These are phyloP conservation scores for Teunomyces funiuensis DNA, from an alignment of 805 yeast genomes.

Conservation along the genomic window DNA sequence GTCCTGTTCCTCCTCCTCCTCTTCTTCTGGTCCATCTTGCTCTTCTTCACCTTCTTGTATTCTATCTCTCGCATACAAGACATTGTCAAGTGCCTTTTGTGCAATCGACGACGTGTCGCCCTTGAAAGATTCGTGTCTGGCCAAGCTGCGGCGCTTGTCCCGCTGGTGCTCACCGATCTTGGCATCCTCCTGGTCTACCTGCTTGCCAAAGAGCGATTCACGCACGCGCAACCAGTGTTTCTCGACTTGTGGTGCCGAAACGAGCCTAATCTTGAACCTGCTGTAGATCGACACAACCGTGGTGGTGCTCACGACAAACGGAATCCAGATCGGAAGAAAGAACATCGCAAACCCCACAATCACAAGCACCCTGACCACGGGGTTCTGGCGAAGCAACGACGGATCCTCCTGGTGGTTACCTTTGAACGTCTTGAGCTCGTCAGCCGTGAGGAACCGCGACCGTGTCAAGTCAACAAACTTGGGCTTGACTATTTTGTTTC, in stretches of 20 bases:
- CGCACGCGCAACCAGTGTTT: constrained; percentile 36
- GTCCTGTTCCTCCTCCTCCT: constrained; percentile 12
- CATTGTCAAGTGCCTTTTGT: constrained; percentile 34
- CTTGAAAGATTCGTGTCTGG: constrained; percentile 36
- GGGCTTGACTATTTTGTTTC: constrained; percentile 40
- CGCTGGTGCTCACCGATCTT: constrained; percentile 31
- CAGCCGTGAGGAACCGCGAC: constrained; percentile 19
- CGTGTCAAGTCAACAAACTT: constrained; percentile 51
- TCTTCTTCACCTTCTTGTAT: constrained; percentile 6
- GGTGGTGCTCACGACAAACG: constrained; percentile 39
- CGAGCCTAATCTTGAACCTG: constrained; percentile 33
- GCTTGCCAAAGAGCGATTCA: constrained; percentile 30
- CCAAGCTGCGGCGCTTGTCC: constrained; percentile 23
- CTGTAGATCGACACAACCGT: constrained; percentile 40
- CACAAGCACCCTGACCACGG: constrained; percentile 22
- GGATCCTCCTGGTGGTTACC: constrained; percentile 39
- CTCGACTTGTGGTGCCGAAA: constrained; percentile 22
- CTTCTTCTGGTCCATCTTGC: constrained; percentile 12
- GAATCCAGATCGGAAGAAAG: constrained; percentile 51
- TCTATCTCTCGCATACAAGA: constrained; percentile 37
- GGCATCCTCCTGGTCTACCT: constrained; percentile 32
- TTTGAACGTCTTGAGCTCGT: constrained; percentile 13
- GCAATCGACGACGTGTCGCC: constrained; percentile 42
- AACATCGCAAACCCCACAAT: constrained; percentile 25
- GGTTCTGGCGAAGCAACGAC: constrained; percentile 32